Evolutionary conservation across 176 grass and related monocot species (phyloP).

Genomic region (Bromus sterilis): DNA sequence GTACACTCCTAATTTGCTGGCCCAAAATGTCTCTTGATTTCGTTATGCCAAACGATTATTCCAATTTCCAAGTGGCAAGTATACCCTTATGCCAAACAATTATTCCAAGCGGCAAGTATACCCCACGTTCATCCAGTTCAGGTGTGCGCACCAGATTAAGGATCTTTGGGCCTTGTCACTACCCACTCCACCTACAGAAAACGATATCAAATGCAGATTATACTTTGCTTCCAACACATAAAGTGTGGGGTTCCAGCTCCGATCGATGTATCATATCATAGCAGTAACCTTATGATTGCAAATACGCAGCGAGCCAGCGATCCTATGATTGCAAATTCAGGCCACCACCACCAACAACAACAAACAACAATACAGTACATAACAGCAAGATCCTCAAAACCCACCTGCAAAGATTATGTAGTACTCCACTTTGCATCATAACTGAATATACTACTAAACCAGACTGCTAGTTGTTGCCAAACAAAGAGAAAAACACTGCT

Average conservation of each 20-base stretch:
- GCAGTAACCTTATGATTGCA: constrained; percentile 11
- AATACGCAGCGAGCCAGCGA: background rate
- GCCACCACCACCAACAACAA: background rate
- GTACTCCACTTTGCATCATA: constrained; percentile 10
- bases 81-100: background rate
- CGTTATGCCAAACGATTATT: too few species aligned
- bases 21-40: too few species aligned
- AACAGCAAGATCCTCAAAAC: constrained; percentile 22
- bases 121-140: constrained; percentile 8
- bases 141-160: constrained; percentile 8
- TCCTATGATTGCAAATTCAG: background rate
- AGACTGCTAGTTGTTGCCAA: too few species aligned
- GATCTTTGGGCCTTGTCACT: background rate
- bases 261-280: background rate
- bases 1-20: too few species aligned
- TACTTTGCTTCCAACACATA: constrained; percentile 15
- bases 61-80: too few species aligned
- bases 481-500: too few species aligned
- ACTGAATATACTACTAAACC: constrained; percentile 17
- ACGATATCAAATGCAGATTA: background rate
- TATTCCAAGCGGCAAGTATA: background rate
- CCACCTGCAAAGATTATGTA: constrained; percentile 15
- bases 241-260: constrained; percentile 10
- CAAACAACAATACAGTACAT: background rate
- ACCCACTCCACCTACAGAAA: background rate